Conservation (phyloP, 2,329 filamentous ascomycete genomes). For the Zymoseptoria pseudotritici region DNA sequence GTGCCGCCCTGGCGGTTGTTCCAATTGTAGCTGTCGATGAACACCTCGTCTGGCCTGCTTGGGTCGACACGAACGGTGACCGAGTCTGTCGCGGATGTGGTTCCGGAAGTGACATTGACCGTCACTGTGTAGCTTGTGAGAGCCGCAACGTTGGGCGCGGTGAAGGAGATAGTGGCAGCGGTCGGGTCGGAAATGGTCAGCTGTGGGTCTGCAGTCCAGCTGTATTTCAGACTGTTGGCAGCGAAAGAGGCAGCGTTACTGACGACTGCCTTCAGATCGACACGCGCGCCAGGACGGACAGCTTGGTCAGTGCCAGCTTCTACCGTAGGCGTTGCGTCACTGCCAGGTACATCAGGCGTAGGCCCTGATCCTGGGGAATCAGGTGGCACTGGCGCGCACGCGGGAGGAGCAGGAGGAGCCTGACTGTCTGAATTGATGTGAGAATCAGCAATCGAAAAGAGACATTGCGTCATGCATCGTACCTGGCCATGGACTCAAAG, state of each 20-base stretch:
- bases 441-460: no score
- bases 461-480: not conserved
- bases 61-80: conserved; percentile 26
- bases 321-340: conserved; percentile 6
- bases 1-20: conserved; percentile 26
- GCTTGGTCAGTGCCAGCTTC: not conserved
- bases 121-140: not conserved
- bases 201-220: conserved; percentile 17
- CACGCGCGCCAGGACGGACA: not conserved
- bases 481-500: conserved; percentile 33
- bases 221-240: conserved; percentile 23
- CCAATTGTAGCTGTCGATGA: conserved; percentile 30
- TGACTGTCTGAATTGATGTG: conserved; percentile 5
- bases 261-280: conserved; percentile 20
- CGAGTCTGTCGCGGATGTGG: conserved; percentile 20
- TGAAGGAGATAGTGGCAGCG: not conserved
- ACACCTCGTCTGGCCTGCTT: conserved; percentile 24
- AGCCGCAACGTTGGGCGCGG: not conserved
- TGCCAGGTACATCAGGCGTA: no score
- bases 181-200: not conserved
- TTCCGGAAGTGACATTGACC: conserved; percentile 8
- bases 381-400: conserved; percentile 13
- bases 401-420: conserved; percentile 24
- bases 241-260: conserved; percentile 16
- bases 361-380: no score